phyloP scores from a whole-genome alignment of 768 basidiomycete species.

The Lentinula raphanica region DNA sequence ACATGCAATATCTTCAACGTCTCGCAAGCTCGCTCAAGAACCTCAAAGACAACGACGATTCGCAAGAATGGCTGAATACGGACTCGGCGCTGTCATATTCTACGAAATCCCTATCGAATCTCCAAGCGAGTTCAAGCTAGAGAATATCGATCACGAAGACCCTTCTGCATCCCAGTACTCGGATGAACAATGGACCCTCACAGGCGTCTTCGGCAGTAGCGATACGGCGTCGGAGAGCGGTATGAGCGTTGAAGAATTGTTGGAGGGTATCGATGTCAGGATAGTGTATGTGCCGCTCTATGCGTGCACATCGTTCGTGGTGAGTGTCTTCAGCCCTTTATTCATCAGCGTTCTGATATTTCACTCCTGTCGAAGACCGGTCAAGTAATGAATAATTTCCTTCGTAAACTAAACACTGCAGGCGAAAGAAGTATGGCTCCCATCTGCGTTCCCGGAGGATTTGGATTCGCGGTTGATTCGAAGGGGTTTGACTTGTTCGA shows the following conservation, averaged over 20 bases:
- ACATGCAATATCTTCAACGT: too few species aligned
- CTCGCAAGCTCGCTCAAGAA: too few species aligned
- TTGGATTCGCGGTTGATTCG: neutral
- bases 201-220: constrained; percentile 1
- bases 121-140: neutral
- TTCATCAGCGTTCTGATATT: neutral
- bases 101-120: neutral
- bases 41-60: neutral
- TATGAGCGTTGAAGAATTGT: constrained; percentile 2
- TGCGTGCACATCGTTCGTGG: constrained; percentile 8
- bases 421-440: neutral
- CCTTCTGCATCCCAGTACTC: neutral
- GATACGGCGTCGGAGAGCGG: neutral
- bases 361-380: neutral
- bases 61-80: neutral
- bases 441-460: neutral
- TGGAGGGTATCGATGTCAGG: neutral
- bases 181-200: neutral
- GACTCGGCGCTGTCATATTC: neutral
- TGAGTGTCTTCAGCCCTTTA: neutral
- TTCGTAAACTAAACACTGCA: neutral
- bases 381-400: neutral
- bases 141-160: neutral
- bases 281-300: constrained; percentile 8
- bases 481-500: neutral